Base-by-base conservation (phyloP, 306 rosid genomes). In the Cucumis sativus region DNA sequence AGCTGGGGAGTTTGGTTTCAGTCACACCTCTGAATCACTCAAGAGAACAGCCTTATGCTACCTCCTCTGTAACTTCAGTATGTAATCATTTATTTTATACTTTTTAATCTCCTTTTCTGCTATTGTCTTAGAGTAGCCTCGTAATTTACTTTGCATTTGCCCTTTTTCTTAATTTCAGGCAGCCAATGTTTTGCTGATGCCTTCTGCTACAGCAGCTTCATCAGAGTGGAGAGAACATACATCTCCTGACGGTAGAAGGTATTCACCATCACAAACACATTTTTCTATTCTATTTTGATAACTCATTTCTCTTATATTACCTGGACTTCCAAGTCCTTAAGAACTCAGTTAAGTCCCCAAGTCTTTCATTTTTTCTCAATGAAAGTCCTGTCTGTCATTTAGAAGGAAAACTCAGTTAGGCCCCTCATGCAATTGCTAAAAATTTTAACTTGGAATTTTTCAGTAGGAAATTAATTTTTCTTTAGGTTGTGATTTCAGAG, bases 161-260 rank as follows among this genome's bases (percentile, higher is more conserved):
- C 69, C 13, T 51, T 20, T 43, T 51, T 47, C 54, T 18, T 81
- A 83, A 37, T 68, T 85, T 84, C 84, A 91, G 98, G 90, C 80
- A 61, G 56, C 86, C 20, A 74, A 39, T 79, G 59, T 74, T 77
- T 91, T 67, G 83, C 84, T 83, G 71, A 74, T 68, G 77, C 74
- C 75, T 35, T 13, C 72, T 5, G 85, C 81, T 49, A 87, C 73
- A 84, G 88, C 73, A 84, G 84, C 89, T 58, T 79, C 87, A 40
- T 82, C 97, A 14, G 94, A 88, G 68, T 93, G 97, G 98, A 91
- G 80, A 61, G 98, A 93, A 80, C 98, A 93, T 83, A 82, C 85
- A 43, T 85, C 97, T 82, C 86, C 94, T 82, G 90, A 84, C 81
- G 98, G 96, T 84, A 90, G 92, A 84, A 91, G 86, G 97, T 93